These are phyloP conservation scores for Aspergillus fischeri DNA, from an alignment of 2,329 filamentous ascomycete genomes.

Conservation along the genomic window DNA sequence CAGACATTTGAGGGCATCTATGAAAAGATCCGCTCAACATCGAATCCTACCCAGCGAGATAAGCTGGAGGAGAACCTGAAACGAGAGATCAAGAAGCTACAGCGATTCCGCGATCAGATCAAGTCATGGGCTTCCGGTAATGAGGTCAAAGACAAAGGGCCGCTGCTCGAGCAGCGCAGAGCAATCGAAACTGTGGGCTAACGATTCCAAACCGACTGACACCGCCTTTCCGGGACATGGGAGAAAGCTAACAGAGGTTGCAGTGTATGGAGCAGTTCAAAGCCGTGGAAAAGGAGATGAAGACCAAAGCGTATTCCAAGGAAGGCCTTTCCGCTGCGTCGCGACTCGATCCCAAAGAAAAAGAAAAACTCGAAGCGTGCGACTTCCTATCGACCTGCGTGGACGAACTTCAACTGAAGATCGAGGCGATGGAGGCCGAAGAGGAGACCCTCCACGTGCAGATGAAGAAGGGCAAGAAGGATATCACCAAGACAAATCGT, in stretches of 20 bases:
- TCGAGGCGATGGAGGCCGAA: constrained; percentile 89
- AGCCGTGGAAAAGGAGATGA: constrained; percentile 99
- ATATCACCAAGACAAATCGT: constrained; percentile 75
- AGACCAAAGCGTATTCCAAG: constrained; percentile 99
- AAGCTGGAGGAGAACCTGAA: constrained; percentile 98
- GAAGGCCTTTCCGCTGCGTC: constrained; percentile 88
- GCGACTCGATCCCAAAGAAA: constrained; percentile 95
- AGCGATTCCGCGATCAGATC: constrained; percentile 95
- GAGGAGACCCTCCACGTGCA: constrained; percentile 79
- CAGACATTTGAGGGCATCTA: constrained; percentile 90
- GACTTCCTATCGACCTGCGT: constrained; percentile 85
- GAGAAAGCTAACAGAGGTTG: constrained; percentile 22
- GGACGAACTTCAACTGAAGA: constrained; percentile 88
- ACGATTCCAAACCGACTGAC: constrained; percentile 7
- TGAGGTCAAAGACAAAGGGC: constrained; percentile 99
- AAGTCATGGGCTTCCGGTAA: constrained; percentile 98
- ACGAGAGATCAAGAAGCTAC: constrained; percentile 99
- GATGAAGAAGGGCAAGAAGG: constrained; percentile 93
- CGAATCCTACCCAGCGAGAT: constrained; percentile 92
- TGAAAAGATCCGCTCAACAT: constrained; percentile 93
- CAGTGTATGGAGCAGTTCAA: constrained; percentile 95
- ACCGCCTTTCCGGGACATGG: constrained; percentile 2
- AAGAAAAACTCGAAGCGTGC: constrained; percentile 83
- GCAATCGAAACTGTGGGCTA: constrained; percentile 84
- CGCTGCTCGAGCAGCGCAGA: constrained; percentile 87